phyloP scores from a whole-genome alignment of 176 grass and related monocot genomes.

The Olyra latifolia region DNA sequence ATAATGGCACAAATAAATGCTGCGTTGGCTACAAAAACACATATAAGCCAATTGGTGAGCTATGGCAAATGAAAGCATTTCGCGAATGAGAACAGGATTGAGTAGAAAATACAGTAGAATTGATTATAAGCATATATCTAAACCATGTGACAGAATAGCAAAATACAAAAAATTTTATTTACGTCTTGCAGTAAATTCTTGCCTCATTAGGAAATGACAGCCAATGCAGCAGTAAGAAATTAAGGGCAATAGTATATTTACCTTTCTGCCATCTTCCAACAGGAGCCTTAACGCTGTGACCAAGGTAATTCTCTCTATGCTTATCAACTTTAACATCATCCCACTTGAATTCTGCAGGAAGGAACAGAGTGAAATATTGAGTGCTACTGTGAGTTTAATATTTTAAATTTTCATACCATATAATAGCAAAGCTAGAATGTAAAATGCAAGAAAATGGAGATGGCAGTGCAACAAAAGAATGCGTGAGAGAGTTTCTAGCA shows the following conservation, averaged over 20 bases:
- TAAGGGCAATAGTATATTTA: slow-evolving; percentile 17
- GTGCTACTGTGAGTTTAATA: not conserved
- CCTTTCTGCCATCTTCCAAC: slow-evolving; percentile 99
- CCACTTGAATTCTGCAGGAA: slow-evolving; percentile 92
- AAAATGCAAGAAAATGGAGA: slow-evolving; percentile 9
- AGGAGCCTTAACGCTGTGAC: slow-evolving; percentile 89
- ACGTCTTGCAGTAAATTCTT: not conserved
- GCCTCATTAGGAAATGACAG: not conserved
- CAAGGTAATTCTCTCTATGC: slow-evolving; percentile 95
- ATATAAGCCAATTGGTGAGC: not conserved
- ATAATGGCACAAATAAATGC: not conserved
- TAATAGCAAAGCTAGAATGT: not conserved
- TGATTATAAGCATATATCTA: not conserved
- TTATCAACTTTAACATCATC: slow-evolving; percentile 99
- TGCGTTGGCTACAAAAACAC: not conserved
- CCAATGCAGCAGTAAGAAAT: not conserved
- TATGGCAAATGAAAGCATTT: slow-evolving; percentile 12
- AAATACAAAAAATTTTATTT: slow-evolving; percentile 3
- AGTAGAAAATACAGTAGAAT: not conserved
- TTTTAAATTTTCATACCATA: not conserved
- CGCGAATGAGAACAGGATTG: not conserved
- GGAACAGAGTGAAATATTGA: not conserved
- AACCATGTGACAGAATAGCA: not conserved
- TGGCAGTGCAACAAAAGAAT: not conserved
- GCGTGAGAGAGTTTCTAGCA: not conserved